Conservation (phyloP, 331 rosid genomes). For the Rhamnella rubrinervis region DNA sequence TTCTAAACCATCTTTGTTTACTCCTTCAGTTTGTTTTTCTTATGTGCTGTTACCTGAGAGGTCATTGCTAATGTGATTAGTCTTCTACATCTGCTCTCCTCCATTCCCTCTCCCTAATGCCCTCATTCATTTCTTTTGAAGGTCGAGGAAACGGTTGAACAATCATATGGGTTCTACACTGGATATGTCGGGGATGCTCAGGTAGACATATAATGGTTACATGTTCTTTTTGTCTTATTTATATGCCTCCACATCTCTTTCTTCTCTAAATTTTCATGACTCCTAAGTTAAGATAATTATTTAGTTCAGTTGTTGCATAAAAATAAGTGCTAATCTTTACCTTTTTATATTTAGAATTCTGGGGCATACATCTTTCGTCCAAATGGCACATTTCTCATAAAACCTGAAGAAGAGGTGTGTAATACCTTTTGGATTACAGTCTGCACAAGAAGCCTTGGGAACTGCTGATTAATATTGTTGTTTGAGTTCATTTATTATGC, state of each 20-base stretch:
- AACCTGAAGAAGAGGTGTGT: slow-evolving; percentile 59
- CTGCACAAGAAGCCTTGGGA: neutral
- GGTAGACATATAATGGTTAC: slow-evolving; percentile 24
- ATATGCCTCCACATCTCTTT: neutral
- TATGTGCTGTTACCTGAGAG: neutral
- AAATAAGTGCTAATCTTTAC: neutral
- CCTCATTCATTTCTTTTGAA: slow-evolving; percentile 20
- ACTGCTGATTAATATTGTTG: slow-evolving; percentile 5
- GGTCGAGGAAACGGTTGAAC: slow-evolving; percentile 49
- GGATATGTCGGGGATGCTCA: slow-evolving; percentile 50
- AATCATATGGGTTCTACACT: slow-evolving; percentile 44
- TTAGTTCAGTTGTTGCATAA: neutral
- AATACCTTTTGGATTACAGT: slow-evolving; percentile 27
- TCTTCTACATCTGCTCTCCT: neutral
- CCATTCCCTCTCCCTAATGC: neutral
- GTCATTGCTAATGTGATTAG: neutral
- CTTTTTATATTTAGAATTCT: slow-evolving; percentile 31
- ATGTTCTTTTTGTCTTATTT: neutral
- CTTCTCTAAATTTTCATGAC: neutral
- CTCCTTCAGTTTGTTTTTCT: neutral
- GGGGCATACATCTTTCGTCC: slow-evolving; percentile 65
- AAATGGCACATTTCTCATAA: slow-evolving; percentile 51
- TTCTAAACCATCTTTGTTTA: neutral
- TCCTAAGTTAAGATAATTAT: neutral
- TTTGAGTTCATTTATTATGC: slow-evolving; percentile 12